Conservation (phyloP, 306 rosid genomes). For the Lagenaria siceraria region DNA sequence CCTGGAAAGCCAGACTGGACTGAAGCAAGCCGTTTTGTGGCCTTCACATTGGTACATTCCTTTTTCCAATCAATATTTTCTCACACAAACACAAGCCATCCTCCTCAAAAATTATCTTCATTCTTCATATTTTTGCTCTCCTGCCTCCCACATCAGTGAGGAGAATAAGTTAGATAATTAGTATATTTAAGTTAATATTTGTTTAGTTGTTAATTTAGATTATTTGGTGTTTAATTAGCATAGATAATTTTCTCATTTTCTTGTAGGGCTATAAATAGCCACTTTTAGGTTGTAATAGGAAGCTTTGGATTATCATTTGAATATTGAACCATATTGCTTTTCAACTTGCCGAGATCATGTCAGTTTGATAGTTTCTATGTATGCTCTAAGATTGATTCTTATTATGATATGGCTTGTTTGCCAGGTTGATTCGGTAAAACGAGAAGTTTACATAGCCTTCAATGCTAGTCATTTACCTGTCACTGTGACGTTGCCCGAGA, state of each 20-base stretch:
- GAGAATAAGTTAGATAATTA: too few species aligned
- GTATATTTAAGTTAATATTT: too few species aligned
- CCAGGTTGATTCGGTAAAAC: constrained; percentile 68
- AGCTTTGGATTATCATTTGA: too few species aligned
- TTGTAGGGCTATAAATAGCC: too few species aligned
- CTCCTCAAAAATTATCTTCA: not conserved
- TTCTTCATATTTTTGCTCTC: not conserved
- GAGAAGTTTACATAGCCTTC: constrained; percentile 81
- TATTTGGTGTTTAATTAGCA: too few species aligned
- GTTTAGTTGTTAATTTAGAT: too few species aligned
- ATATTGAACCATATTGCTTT: not conserved
- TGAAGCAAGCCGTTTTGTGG: constrained; percentile 74
- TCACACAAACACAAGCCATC: not conserved
- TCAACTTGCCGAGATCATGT: not conserved
- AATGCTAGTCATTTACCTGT: constrained; percentile 67
- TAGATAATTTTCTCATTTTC: too few species aligned
- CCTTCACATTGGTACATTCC: constrained; percentile 59
- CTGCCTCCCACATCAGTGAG: not conserved
- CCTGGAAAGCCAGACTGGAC: constrained; percentile 88
- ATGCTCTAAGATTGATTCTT: not conserved
- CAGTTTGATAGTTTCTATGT: not conserved
- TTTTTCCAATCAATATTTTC: not conserved
- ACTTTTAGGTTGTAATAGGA: too few species aligned
- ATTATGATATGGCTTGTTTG: not conserved
- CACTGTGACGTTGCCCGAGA: constrained; percentile 56